Evolutionary conservation across 768 basidiomycete genomes (phyloP).

Genomic region (Suillus subalutaceus): DNA sequence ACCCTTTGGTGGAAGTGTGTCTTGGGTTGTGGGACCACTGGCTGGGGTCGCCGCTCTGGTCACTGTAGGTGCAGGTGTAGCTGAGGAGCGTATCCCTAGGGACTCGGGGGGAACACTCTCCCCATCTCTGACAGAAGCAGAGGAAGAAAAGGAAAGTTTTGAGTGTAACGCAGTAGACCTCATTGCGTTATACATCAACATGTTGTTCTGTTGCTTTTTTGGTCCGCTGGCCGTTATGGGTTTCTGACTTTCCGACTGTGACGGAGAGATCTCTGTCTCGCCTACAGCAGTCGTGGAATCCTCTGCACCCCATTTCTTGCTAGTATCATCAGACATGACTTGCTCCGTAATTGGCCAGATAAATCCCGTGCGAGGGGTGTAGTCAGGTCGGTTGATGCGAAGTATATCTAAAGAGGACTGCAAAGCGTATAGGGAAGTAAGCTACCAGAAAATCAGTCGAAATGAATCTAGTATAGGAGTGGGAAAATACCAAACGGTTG

Average conservation of each 20-base stretch:
- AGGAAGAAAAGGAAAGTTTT: slow-evolving; percentile 51
- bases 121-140: slow-evolving; percentile 32
- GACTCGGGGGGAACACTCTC: slow-evolving; percentile 32
- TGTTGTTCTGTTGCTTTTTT: slow-evolving; percentile 68
- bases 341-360: slow-evolving; percentile 81
- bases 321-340: slow-evolving; percentile 41
- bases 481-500: slow-evolving; percentile 67
- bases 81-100: slow-evolving; percentile 32
- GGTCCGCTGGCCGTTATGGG: slow-evolving; percentile 30
- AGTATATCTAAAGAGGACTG: slow-evolving; percentile 78
- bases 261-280: slow-evolving; percentile 20
- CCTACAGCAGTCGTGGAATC: slow-evolving; percentile 24
- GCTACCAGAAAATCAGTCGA: slow-evolving; percentile 37
- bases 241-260: slow-evolving; percentile 26
- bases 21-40: slow-evolving; percentile 45
- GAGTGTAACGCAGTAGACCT: slow-evolving; percentile 75
- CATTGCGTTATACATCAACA: slow-evolving; percentile 78
- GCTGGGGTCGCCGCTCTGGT: slow-evolving; percentile 34
- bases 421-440: slow-evolving; percentile 69
- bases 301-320: slow-evolving; percentile 44
- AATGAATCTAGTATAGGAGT: slow-evolving; percentile 21
- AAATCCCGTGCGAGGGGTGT: slow-evolving; percentile 82
- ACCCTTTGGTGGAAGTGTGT: slow-evolving; percentile 46
- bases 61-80: slow-evolving; percentile 38
- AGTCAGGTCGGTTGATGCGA: slow-evolving; percentile 75